These are phyloP conservation scores for Rhodocollybia butyracea DNA, from an alignment of 768 basidiomycete species.

Conservation along the genomic window DNA sequence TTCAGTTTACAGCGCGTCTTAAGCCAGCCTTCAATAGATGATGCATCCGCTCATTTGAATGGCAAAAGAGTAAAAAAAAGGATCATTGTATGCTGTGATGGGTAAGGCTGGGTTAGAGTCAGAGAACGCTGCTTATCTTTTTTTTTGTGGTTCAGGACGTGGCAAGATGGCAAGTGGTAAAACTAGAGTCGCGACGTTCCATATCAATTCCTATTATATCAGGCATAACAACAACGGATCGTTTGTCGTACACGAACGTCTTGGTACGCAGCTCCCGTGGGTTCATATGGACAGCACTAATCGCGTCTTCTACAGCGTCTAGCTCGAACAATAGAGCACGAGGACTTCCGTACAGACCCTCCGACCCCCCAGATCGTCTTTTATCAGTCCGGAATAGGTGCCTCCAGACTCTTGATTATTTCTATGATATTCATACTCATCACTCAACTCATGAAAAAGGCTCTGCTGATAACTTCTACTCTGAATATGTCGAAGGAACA, in stretches of 20 bases:
- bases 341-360: conserved; percentile 38
- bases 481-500: conserved; percentile 60
- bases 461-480: conserved; percentile 54
- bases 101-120: conserved; percentile 37
- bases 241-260: conserved; percentile 54
- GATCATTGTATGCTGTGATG: conserved; percentile 73
- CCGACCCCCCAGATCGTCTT: conserved; percentile 61
- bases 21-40: background rate
- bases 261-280: conserved; percentile 34
- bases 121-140: background rate
- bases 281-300: background rate
- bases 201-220: background rate
- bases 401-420: background rate
- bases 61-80: conserved; percentile 41
- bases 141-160: conserved; percentile 44
- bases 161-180: conserved; percentile 58
- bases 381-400: conserved; percentile 57
- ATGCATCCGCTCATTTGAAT: background rate
- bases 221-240: conserved; percentile 33
- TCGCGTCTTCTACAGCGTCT: conserved; percentile 48
- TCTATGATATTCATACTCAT: background rate
- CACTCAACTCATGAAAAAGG: conserved; percentile 18
- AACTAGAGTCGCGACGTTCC: too few relatives aligned
- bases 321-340: conserved; percentile 47
- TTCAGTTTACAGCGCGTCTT: background rate